A percentile compares a stretch with the other conserved stretches of the same genome.
phyloP scores from a whole-genome alignment of 805 yeast genomes.

The Candida ovalis region DNA sequence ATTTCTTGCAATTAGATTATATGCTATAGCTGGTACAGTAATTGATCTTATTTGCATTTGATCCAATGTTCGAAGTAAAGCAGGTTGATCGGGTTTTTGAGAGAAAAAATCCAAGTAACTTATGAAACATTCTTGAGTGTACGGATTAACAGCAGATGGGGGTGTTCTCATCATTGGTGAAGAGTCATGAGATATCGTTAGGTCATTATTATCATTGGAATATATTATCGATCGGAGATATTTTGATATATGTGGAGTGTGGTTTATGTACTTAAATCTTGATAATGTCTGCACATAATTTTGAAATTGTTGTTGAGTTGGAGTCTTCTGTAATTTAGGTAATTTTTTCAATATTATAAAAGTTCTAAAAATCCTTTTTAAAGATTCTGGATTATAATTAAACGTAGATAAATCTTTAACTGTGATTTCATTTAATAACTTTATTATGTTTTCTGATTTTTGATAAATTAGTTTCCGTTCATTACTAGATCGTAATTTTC shows the following conservation, averaged over 20 bases:
- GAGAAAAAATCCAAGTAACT: neutral
- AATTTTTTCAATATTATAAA: neutral
- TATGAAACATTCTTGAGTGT: neutral
- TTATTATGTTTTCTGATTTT: neutral
- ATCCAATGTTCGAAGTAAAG: neutral
- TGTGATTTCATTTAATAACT: neutral
- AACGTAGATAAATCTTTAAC: neutral
- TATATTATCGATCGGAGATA: neutral
- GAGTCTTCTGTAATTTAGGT: neutral
- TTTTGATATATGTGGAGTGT: neutral
- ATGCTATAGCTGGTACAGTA: neutral
- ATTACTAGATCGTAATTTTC: neutral
- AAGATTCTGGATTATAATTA: neutral
- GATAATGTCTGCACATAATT: neutral
- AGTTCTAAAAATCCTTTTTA: neutral
- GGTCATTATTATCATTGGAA: neutral
- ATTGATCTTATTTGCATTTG: conserved; percentile 22
- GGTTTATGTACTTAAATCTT: neutral
- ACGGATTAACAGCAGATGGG: neutral
- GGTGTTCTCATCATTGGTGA: neutral
- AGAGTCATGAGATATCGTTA: neutral
- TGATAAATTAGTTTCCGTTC: neutral
- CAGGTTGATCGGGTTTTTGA: neutral
- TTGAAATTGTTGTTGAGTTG: neutral
- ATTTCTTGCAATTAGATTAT: conserved; percentile 17